Evolutionary conservation across 73 alveolate species (phyloP), one percentile per base, ranked within the genome.

Genomic region (Stentor roeselii): DNA sequence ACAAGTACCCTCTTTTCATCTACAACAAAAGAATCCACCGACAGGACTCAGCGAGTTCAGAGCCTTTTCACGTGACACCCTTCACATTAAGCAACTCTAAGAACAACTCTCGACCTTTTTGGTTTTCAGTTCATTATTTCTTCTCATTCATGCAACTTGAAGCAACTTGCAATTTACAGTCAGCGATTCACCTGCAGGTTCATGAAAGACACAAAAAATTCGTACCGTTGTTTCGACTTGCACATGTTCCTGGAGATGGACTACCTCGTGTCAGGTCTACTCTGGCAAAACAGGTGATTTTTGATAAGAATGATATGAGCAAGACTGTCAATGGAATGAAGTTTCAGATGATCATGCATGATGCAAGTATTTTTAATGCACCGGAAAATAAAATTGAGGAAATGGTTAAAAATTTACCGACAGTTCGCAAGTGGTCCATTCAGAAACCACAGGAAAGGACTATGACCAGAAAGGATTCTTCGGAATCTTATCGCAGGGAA

Each of bases 201-300:
- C 80, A 67, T 67, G 80, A 67, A 32, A 21, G 80, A 21, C 80
- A 21, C 34, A 21, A 67, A 21, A 67, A 67, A 32, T 67, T 67
- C 37, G 42, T 27, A 15, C 80, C 37, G 27, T 67, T 67, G 37
- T 67, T 67, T 2, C 21, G 80, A 2, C 37, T 67, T 40, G 11
- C 80, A 21, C 27, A 21, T 15, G 34, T 32, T 1, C 50, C 37
- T 21, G 37, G 37, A 27, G 37, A 30, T 11, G 37, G 80, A 27
- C 41, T 67, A 11, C 37, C 37, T 21, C 80, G 11, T 67, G 34
- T 67, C 21, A 67, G 34, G 34, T 30, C 50, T 0, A 0, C 80
- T 34, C 41, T 21, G 34, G 14, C n/a, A 1, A 40, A 67, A 1
- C 15, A 67, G 11, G 11, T 67, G 21, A 32, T 21, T 27, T 27